Base-by-base conservation (phyloP, 2,329 filamentous ascomycete species). In the Penicillium sp. region DNA sequence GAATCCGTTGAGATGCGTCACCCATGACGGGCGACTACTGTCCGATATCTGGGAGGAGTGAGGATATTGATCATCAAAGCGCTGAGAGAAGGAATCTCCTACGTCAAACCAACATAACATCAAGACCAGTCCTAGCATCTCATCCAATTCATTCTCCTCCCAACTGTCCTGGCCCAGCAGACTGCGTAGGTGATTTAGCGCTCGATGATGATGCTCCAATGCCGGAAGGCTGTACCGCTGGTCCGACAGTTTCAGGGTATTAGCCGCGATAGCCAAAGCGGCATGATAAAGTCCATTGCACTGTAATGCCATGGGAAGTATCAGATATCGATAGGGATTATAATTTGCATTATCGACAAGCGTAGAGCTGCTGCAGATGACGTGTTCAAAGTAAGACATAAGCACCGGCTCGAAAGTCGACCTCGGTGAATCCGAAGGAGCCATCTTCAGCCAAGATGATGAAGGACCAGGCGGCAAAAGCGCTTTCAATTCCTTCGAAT, bases 251-350 rank as follows among this genome's bases (percentile, higher is more conserved):
- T 50, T 50, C 5, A 65, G 41, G 13, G 60, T 64, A 30, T 58
- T 57, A 1, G 63, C 63, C 2, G 62, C 56, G 14, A 64, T 57
- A 9, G 62, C 62, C 10, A 64, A 43, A 0, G 62, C 61, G 3
- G 58, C 60, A 45, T 64, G 60, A 28, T 63, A 64, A 12, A 64
- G 34, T 7, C 61, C 62, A n/a, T 58, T 31, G 1, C 57, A 64
- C 13, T 59, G 31, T 27, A 65, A 40, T 2, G 60, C 59, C 61
- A 64, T 65, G n/a, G 61, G 61, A 1, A 65, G 47, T 18, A 65
- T 59, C 3, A 64, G 47, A 44, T 65, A 56, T 35, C 60, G 55
- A 51, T 64, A 64, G n/a, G 63, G 62, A 30, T 64, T 65, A n/a
- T 54, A 57, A 33, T 57, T 37, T 2, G 52, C 55, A 37, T 64